Conservation (phyloP, 1,139 yeast genomes). For the Candida pseudoviswanathii region DNA sequence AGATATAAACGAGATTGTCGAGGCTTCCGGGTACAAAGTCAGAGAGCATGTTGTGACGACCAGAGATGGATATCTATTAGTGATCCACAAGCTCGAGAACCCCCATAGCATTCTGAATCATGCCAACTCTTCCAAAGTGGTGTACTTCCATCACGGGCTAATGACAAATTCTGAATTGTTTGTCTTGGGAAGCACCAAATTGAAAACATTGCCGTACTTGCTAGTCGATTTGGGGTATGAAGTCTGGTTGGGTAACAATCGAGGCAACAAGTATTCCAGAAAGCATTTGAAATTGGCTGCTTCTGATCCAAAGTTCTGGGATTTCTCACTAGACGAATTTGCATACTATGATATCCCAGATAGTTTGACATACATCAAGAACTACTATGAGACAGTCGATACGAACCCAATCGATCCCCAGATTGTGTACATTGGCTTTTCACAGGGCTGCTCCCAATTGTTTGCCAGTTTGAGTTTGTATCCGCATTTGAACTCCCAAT, state of each 20-base stretch:
- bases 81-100: conserved; percentile 38
- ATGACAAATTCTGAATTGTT: conserved; percentile 49
- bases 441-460: conserved; percentile 51
- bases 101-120: not conserved
- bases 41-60: conserved; percentile 73
- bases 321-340: conserved; percentile 83
- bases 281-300: conserved; percentile 40
- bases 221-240: conserved; percentile 36
- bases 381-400: conserved; percentile 14
- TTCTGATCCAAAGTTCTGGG: conserved; percentile 64
- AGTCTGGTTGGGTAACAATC: conserved; percentile 40
- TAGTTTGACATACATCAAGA: conserved; percentile 59
- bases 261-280: conserved; percentile 44
- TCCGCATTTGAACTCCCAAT: conserved; percentile 34
- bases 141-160: conserved; percentile 51
- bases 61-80: conserved; percentile 43
- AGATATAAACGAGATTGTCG: conserved; percentile 67
- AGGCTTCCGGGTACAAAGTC: conserved; percentile 59
- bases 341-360: conserved; percentile 84
- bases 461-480: conserved; percentile 44
- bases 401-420: conserved; percentile 3
- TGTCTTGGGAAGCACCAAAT: conserved; percentile 38
- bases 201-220: conserved; percentile 33
- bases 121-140: conserved; percentile 21
- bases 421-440: conserved; percentile 44